Conservation (phyloP, 805 yeast species). For the Debaryomyces castellii region DNA sequence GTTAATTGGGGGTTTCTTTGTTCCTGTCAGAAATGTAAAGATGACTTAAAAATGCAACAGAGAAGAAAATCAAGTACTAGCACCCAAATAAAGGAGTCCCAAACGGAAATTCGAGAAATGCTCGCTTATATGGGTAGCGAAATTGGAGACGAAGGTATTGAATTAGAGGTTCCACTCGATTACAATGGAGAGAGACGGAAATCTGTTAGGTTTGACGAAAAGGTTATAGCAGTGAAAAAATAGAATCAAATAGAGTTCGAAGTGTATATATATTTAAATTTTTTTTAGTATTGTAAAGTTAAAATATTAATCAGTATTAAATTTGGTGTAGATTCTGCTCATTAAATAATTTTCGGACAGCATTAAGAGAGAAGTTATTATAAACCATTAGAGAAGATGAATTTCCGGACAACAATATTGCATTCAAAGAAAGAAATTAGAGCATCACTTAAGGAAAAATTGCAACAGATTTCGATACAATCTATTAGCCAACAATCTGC, state of each 20-base stretch:
- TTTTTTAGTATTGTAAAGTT: neutral
- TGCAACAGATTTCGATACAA: constrained; percentile 14
- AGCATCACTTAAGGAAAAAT: constrained; percentile 18
- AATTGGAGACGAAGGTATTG: constrained; percentile 39
- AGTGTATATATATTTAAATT: too few species aligned
- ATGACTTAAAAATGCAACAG: constrained; percentile 46
- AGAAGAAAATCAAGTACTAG: constrained; percentile 44
- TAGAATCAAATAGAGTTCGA: neutral
- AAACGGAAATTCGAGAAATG: constrained; percentile 47
- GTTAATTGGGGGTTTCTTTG: constrained; percentile 82
- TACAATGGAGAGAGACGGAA: constrained; percentile 50
- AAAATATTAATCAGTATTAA: too few species aligned
- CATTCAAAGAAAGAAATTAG: constrained; percentile 27
- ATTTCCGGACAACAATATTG: constrained; percentile 2
- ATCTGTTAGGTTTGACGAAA: constrained; percentile 65
- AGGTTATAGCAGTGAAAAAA: constrained; percentile 48
- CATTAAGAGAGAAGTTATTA: too few species aligned
- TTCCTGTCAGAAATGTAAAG: constrained; percentile 62
- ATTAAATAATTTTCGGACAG: too few species aligned
- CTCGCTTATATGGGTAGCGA: constrained; percentile 41
- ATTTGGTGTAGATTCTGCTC: too few species aligned
- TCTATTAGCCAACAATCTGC: constrained; percentile 24
- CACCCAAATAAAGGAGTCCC: constrained; percentile 14
- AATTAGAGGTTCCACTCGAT: constrained; percentile 43
- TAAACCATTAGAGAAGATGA: too few species aligned